A percentile compares a stretch with the other conserved stretches of the same genome.
Conservation (phyloP, 495 filamentous ascomycete genomes). For the Tuber borchii region DNA sequence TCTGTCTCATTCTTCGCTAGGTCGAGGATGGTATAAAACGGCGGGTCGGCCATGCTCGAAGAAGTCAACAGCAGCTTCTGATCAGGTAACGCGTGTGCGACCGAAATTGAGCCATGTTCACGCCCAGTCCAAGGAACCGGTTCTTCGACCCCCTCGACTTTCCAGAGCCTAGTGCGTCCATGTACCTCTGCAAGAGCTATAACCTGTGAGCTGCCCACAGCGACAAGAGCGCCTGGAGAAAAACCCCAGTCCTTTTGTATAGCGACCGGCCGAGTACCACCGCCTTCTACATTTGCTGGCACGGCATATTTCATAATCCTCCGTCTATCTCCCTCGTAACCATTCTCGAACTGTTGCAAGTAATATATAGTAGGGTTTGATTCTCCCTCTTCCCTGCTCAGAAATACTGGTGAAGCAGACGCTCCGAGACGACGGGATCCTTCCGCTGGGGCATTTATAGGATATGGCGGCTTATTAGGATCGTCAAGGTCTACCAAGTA, state of each 20-base stretch:
- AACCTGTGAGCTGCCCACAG: constrained; percentile 26
- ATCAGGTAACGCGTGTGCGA: constrained; percentile 50
- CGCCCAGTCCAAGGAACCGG: constrained; percentile 53
- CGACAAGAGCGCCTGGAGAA: constrained; percentile 59
- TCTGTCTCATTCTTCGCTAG: constrained; percentile 14
- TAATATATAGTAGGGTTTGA: constrained; percentile 45
- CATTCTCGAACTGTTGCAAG: constrained; percentile 67
- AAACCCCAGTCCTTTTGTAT: constrained; percentile 53
- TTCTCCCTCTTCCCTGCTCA: constrained; percentile 46
- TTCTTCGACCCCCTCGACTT: constrained; percentile 47
- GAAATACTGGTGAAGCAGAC: constrained; percentile 63
- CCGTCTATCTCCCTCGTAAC: constrained; percentile 85
- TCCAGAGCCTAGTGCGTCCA: constrained; percentile 57
- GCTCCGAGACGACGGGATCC: constrained; percentile 57
- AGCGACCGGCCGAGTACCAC: background rate
- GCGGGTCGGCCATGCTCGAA: constrained; percentile 50
- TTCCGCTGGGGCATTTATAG: constrained; percentile 50
- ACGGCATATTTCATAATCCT: constrained; percentile 51
- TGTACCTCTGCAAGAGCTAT: constrained; percentile 49
- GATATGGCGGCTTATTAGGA: constrained; percentile 43
- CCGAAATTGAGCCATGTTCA: constrained; percentile 54
- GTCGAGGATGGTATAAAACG: constrained; percentile 24
- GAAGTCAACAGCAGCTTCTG: constrained; percentile 59
- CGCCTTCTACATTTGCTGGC: background rate
- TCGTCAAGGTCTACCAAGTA: constrained; percentile 52